Conservation (phyloP, 1,284 basidiomycete genomes). For the Cryptococcus floricola region DNA sequence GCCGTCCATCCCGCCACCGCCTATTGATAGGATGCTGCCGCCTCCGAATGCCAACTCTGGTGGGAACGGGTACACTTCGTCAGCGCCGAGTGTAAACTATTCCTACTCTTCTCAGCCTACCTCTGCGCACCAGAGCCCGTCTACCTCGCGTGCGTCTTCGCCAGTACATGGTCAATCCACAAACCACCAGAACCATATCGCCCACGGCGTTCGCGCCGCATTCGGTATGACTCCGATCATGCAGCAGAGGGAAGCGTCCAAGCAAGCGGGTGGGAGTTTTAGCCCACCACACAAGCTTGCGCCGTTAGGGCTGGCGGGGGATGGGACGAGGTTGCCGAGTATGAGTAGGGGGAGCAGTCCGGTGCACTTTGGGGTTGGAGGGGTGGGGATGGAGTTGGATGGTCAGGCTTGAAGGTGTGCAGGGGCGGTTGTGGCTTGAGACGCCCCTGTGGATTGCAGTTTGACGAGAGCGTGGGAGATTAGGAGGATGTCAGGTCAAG, state of each 20-base stretch:
- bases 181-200: constrained; percentile 48
- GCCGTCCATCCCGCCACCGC: constrained; percentile 42
- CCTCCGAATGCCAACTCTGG: constrained; percentile 35
- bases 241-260: neutral
- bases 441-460: neutral
- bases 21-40: constrained; percentile 41
- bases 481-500: neutral
- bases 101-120: constrained; percentile 31
- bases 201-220: constrained; percentile 63
- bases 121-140: constrained; percentile 42
- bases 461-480: no score
- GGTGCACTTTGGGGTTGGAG: constrained; percentile 17
- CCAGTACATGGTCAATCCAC: constrained; percentile 30
- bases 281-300: constrained; percentile 31
- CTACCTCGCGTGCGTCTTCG: constrained; percentile 39
- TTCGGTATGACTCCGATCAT: constrained; percentile 83
- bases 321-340: constrained; percentile 27
- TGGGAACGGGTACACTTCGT: constrained; percentile 21
- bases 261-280: constrained; percentile 4
- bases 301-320: constrained; percentile 23
- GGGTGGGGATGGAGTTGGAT: constrained; percentile 33
- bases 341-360: constrained; percentile 34
- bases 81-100: constrained; percentile 30
- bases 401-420: constrained; percentile 16
- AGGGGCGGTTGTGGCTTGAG: no score